Evolutionary conservation across 208 protist genomes (phyloP).

Genomic region (Borovskyia barvae): DNA sequence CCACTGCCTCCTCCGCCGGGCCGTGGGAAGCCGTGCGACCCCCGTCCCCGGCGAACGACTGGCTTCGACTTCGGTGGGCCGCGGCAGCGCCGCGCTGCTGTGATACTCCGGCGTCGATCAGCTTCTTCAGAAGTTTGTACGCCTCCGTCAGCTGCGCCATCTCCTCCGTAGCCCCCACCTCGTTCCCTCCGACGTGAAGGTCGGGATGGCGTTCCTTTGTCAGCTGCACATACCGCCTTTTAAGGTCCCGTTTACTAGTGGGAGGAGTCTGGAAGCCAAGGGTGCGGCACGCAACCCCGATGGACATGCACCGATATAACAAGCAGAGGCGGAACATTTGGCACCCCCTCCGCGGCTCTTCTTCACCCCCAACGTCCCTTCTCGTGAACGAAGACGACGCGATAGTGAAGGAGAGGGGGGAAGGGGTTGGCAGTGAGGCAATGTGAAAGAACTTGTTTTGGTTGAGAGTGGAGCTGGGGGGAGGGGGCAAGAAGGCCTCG

Average conservation of each 20-base stretch:
- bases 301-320: conserved; percentile 33
- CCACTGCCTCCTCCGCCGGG: conserved; percentile 1
- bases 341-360: too few relatives aligned
- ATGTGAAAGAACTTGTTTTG: not conserved
- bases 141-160: conserved; percentile 75
- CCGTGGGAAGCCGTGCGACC: not conserved
- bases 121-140: conserved; percentile 57
- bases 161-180: conserved; percentile 30
- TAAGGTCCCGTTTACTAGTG: conserved; percentile 50
- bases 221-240: conserved; percentile 65
- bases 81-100: not conserved
- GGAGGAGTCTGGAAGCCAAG: conserved; percentile 64
- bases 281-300: conserved; percentile 53
- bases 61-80: not conserved
- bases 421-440: not conserved
- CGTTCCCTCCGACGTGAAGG: conserved; percentile 33
- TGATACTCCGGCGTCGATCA: conserved; percentile 50
- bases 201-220: conserved; percentile 79
- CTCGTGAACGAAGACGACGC: too few relatives aligned
- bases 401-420: not conserved
- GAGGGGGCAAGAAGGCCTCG: too few relatives aligned
- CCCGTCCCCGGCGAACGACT: not conserved
- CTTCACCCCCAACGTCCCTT: too few relatives aligned
- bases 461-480: too few relatives aligned
- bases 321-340: conserved; percentile 37